A percentile compares a stretch with the other conserved stretches of the same genome.
phyloP scores from a whole-genome alignment of 495 filamentous ascomycete genomes.

The Pyronema domesticum region DNA sequence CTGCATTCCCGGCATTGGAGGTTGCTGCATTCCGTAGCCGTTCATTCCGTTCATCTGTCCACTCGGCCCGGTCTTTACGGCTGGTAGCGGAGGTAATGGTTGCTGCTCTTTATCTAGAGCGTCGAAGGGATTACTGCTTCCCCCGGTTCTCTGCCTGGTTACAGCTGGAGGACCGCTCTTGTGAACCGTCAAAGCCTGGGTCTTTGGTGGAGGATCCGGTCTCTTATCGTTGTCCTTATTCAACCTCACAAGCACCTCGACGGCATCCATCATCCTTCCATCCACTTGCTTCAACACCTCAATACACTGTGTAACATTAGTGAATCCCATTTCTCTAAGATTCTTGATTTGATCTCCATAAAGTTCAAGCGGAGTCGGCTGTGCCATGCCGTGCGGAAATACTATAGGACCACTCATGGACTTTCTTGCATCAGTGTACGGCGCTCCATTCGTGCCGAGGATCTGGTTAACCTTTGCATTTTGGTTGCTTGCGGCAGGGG shows the following conservation, averaged over 20 bases:
- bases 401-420: slow-evolving; percentile 10
- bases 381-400: slow-evolving; percentile 21
- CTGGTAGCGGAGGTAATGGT: slow-evolving; percentile 15
- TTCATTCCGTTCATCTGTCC: background rate
- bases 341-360: slow-evolving; percentile 53
- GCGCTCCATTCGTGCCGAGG: slow-evolving; percentile 12
- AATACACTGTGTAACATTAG: slow-evolving; percentile 60
- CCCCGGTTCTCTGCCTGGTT: slow-evolving; percentile 19
- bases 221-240: slow-evolving; percentile 33
- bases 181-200: slow-evolving; percentile 27
- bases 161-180: slow-evolving; percentile 26
- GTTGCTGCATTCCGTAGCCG: slow-evolving; percentile 23
- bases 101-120: slow-evolving; percentile 22
- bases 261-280: slow-evolving; percentile 66
- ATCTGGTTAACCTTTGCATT: slow-evolving; percentile 19
- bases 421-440: slow-evolving; percentile 13
- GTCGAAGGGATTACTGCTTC: slow-evolving; percentile 48
- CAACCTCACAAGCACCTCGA: slow-evolving; percentile 57
- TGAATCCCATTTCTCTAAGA: slow-evolving; percentile 83
- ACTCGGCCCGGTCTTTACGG: background rate
- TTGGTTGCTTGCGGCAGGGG: background rate
- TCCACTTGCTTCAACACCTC: slow-evolving; percentile 59
- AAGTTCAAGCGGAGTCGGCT: slow-evolving; percentile 22
- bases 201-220: slow-evolving; percentile 29
- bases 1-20: slow-evolving; percentile 16